These are phyloP conservation scores for Boletus rubescentipes DNA, from an alignment of 768 basidiomycete species.

Conservation along the genomic window DNA sequence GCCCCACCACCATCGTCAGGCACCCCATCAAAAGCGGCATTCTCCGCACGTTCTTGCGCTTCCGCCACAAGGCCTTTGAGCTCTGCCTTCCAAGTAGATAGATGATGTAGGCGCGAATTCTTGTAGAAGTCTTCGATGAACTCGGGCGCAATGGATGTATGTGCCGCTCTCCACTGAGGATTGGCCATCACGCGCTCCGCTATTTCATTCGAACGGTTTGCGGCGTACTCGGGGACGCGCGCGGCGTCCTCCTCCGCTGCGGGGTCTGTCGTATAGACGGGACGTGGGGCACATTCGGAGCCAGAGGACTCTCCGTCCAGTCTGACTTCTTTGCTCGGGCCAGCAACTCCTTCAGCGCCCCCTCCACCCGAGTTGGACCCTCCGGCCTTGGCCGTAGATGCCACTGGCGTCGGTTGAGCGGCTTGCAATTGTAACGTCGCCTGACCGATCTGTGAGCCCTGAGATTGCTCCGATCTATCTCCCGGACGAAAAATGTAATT, in stretches of 20 bases:
- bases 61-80: slow-evolving; percentile 74
- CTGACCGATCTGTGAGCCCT: slow-evolving; percentile 39
- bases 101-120: slow-evolving; percentile 89
- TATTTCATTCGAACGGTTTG: slow-evolving; percentile 62
- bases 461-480: slow-evolving; percentile 46
- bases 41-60: slow-evolving; percentile 72
- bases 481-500: slow-evolving; percentile 61
- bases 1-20: not conserved
- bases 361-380: not conserved
- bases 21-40: slow-evolving; percentile 18
- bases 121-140: slow-evolving; percentile 85
- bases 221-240: slow-evolving; percentile 63
- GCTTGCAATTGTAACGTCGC: slow-evolving; percentile 13
- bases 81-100: slow-evolving; percentile 92
- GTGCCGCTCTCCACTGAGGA: slow-evolving; percentile 80
- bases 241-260: slow-evolving; percentile 41
- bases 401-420: slow-evolving; percentile 3
- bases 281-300: slow-evolving; percentile 14
- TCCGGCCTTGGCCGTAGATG: not conserved
- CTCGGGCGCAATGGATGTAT: slow-evolving; percentile 83
- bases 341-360: not conserved
- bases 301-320: not conserved
- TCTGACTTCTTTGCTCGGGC: not conserved
- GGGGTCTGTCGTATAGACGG: slow-evolving; percentile 44
- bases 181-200: slow-evolving; percentile 81